Base-by-base conservation (phyloP, 1,284 basidiomycete genomes). In the Neonothopanus nambi region DNA sequence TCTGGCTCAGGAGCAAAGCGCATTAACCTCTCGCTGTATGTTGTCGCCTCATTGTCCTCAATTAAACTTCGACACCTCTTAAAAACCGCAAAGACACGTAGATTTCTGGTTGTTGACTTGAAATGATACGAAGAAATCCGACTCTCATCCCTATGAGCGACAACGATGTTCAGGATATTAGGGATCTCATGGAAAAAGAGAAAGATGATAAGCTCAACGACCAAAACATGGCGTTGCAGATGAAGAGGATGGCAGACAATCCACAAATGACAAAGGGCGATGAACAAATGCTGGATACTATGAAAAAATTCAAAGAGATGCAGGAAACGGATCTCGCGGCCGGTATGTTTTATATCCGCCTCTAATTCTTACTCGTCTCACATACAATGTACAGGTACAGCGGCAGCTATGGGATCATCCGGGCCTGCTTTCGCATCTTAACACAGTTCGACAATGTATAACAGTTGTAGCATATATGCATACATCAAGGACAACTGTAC, bases 131-230 rank as follows among this genome's bases (percentile, higher is more conserved):
- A 51, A 75, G 88, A 51, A 75, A 79, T 23, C 89, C 89, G 5
- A 90, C 89, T 1, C 76, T 87, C 56, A 86, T 91, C 58, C 76
- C 78, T 21, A 83, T 91, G 79, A 81, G 73, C 59, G 88, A 90
- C 62, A 67, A 74, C 26, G 89, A 91, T 65, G 84, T 91, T 28
- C 84, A 89, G 70, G 86, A 89, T 57, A 73, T 90, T 40, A 80
- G 87, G 36, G 80, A 84, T 43, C 67, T 83, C 57, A 70, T 89
- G 23, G 72, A 73, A 12, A 75, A 78, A 61, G 80, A 82, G 62
- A 84, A 79, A 62, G 65, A 71, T 9, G 77, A 79, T 2, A 69
- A 68, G 9, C 65, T 66, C 56, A 63, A 65, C 28, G 71, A 75
- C 20, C 72, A 79, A 57, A 68, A 67, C 35, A 61, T 72, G 38